Evolutionary conservation across 2,329 filamentous ascomycete species (phyloP), one percentile per base, ranked within the genome.

Genomic region (Pestalotiopsis sp.): DNA sequence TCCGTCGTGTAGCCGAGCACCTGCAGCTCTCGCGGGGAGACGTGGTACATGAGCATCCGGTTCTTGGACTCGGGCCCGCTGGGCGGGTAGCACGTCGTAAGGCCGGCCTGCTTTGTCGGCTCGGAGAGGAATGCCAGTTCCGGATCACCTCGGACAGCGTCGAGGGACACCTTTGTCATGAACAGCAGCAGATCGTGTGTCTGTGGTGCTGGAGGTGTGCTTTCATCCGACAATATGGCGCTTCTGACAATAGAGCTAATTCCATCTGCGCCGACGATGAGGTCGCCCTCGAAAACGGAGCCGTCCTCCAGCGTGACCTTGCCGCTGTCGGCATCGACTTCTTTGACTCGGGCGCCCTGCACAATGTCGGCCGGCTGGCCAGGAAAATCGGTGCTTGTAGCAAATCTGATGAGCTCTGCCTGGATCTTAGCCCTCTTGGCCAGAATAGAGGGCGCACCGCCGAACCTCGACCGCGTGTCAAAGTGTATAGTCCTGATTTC

Each of bases 1-100:
- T 73, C 72, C 7, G 67, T 66, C 1, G 71, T 73, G 41, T 74
- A 74, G 23, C 70, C 73, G 2, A 72, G 67, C 4, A 73, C 71
- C 45, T 74, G 73, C 3, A 74, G 41, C 60, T 68, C 63, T 31
- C 62, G 23, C 2, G 68, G 61, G 4, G 72, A 73, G n/a, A 71
- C 71, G 23, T 74, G 68, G 13, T 74, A 74, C 3, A 65, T 59
- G 38, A 74, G 70, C 31, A 73, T 74, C n/a, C 69, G 67, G 25
- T 71, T 71, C 20, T 71, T 70, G 13, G 68, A 25, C 14, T 68
- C 59, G 13, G 69, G 65, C 5, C 69, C 69, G 4, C 52, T 38
- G 11, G 67, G 38, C 2, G 69, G 60, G 14, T 71, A 68, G 20
- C 60, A 70, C 45, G 59, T 71, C 25, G 62, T 64, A 1, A 74